Conservation (phyloP, 208 protist species). For the Porcisia deanei region DNA sequence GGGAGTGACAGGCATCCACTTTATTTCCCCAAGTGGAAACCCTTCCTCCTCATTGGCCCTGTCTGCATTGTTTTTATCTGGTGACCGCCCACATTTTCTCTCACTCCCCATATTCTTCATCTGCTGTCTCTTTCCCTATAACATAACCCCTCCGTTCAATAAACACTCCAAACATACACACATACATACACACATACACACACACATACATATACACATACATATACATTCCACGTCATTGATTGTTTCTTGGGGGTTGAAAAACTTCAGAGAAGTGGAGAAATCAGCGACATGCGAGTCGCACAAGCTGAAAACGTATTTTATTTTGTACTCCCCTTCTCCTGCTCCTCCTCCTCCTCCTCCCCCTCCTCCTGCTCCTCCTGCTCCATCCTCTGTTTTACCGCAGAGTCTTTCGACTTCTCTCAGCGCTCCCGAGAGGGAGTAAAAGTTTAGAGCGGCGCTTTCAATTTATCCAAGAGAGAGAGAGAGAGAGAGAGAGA, state of each 20-base stretch:
- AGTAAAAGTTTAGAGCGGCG: too few species aligned
- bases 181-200: not conserved
- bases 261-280: not conserved
- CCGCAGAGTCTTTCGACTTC: too few species aligned
- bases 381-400: too few species aligned
- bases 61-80: not conserved
- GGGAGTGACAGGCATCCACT: not conserved
- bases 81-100: not conserved
- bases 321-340: too few species aligned
- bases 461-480: not conserved
- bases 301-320: not conserved
- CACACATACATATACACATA: not conserved
- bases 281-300: not conserved
- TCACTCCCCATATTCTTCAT: not conserved
- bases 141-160: not conserved
- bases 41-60: not conserved
- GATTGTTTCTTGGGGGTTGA: too few species aligned
- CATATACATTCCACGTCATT: not conserved
- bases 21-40: not conserved
- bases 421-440: too few species aligned
- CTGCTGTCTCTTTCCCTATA: not conserved
- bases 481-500: not conserved
- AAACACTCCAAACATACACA: not conserved
- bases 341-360: not conserved
- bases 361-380: not conserved